Evolutionary conservation across 177 flowering plant genomes (phyloP).

Genomic region (Vitis hybrid): DNA sequence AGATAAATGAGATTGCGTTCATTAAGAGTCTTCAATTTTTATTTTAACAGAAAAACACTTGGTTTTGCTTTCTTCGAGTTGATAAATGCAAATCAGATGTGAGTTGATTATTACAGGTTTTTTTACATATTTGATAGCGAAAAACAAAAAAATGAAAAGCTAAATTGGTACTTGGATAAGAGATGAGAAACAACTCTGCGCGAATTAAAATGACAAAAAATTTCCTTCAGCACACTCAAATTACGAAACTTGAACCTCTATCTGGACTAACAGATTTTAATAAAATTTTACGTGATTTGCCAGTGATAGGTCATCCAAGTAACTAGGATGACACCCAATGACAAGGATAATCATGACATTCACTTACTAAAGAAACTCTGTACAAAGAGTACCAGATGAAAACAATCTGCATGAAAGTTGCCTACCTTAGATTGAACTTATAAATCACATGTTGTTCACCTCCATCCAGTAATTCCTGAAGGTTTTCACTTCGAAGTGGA

Average conservation of each 20-base stretch:
- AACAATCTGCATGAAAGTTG: neutral
- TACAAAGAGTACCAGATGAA: neutral
- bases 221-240: too few species aligned
- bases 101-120: neutral
- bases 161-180: neutral
- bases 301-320: too few species aligned
- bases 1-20: too few species aligned
- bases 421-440: slow-evolving; percentile 65
- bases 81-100: neutral
- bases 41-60: too few species aligned
- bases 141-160: neutral
- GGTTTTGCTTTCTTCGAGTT: neutral
- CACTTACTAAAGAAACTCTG: neutral
- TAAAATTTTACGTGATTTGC: too few species aligned
- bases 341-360: neutral
- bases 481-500: slow-evolving; percentile 59
- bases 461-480: slow-evolving; percentile 54
- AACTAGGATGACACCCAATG: too few species aligned
- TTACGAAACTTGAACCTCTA: too few species aligned
- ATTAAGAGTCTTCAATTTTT: too few species aligned
- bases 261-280: too few species aligned
- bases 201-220: too few species aligned
- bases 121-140: neutral
- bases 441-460: slow-evolving; percentile 40
- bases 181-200: neutral